Percentiles rank a stretch among this genome's conserved stretches.
phyloP scores from a whole-genome alignment of 805 yeast genomes.

The Pichia paraexigua region DNA sequence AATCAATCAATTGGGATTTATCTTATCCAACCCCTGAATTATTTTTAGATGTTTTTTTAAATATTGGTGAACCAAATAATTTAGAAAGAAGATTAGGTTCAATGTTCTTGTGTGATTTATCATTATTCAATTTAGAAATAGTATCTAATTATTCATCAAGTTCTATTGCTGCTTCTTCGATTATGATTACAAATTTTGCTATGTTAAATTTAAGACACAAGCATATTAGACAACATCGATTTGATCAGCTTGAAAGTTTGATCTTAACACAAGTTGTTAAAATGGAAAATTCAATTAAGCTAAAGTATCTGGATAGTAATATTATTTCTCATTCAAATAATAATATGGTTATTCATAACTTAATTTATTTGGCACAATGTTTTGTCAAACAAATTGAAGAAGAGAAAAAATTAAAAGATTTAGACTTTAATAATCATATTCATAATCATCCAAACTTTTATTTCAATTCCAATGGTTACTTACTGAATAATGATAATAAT shows the following conservation, averaged over 20 bases:
- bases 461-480: constrained; percentile 6
- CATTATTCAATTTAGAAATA: constrained; percentile 53
- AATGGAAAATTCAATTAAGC: constrained; percentile 21
- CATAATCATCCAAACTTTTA: not conserved
- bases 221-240: constrained; percentile 24
- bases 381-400: constrained; percentile 20
- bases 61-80: constrained; percentile 26
- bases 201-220: constrained; percentile 33
- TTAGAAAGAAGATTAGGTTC: constrained; percentile 49
- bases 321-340: constrained; percentile 10
- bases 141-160: constrained; percentile 42
- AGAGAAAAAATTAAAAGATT: constrained; percentile 7
- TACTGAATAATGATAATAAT: not conserved
- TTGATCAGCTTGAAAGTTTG: constrained; percentile 23
- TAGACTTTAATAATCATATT: constrained; percentile 2
- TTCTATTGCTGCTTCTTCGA: constrained; percentile 44
- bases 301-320: constrained; percentile 19
- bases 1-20: constrained; percentile 57
- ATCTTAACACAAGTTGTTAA: constrained; percentile 19
- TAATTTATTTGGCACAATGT: constrained; percentile 21
- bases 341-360: constrained; percentile 17
- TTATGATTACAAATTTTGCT: constrained; percentile 39
- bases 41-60: constrained; percentile 49
- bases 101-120: constrained; percentile 55
- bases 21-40: constrained; percentile 56